These are phyloP conservation scores for Neurospora sp. DNA, from an alignment of 495 filamentous ascomycete species.

Conservation along the genomic window DNA sequence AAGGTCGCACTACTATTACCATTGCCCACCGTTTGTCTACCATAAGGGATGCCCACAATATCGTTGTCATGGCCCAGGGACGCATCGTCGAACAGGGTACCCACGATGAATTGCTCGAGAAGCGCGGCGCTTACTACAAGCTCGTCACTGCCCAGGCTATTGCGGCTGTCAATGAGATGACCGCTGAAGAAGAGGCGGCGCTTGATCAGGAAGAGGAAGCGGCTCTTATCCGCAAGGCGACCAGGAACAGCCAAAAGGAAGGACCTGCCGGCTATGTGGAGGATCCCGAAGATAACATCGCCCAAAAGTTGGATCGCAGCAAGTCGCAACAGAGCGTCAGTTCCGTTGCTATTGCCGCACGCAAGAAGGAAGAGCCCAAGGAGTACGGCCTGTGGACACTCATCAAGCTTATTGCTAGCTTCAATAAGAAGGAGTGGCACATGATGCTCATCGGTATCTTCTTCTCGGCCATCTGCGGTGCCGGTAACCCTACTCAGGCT, in stretches of 20 bases:
- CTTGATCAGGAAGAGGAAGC: constrained; percentile 34
- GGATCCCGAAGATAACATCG: constrained; percentile 53
- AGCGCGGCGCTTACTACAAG: constrained; percentile 46
- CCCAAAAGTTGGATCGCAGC: constrained; percentile 46
- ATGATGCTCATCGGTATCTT: constrained; percentile 69
- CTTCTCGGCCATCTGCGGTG: constrained; percentile 71
- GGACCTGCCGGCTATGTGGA: constrained; percentile 20
- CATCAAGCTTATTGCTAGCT: constrained; percentile 71
- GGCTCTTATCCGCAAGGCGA: constrained; percentile 36
- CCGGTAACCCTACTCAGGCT: constrained; percentile 76
- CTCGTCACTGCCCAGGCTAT: constrained; percentile 50
- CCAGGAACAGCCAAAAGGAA: constrained; percentile 10
- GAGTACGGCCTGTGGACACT: constrained; percentile 70
- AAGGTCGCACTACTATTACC: constrained; percentile 90
- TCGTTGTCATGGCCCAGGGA: constrained; percentile 83
- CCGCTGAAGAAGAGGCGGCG: constrained; percentile 34
- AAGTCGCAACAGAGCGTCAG: constrained; percentile 61
- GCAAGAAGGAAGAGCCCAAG: constrained; percentile 32
- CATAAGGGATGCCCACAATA: constrained; percentile 89
- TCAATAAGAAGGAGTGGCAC: constrained; percentile 67
- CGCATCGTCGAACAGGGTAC: constrained; percentile 77
- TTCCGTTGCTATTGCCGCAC: constrained; percentile 53
- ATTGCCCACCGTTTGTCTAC: constrained; percentile 94
- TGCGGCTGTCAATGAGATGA: constrained; percentile 47
- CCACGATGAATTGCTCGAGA: constrained; percentile 55